Conservation (phyloP, 495 filamentous ascomycete species). For the Penicillium turbatum region DNA sequence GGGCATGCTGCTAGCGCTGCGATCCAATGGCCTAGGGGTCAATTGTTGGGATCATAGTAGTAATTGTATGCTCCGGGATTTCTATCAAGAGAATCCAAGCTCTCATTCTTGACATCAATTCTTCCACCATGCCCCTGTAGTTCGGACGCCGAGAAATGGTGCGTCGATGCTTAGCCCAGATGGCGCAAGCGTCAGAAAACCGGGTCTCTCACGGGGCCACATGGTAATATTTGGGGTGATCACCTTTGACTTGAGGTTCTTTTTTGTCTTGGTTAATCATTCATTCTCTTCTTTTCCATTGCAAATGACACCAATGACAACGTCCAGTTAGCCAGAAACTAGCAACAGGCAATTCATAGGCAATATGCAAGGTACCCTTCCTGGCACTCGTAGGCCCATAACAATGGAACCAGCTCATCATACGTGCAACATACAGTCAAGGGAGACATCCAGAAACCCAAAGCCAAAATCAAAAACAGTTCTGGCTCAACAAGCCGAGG, state of each 20-base stretch:
- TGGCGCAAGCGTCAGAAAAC: conserved; percentile 1
- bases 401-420: neutral
- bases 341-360: neutral
- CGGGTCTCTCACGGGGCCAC: neutral
- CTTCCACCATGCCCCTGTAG: neutral
- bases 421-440: neutral
- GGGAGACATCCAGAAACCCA: neutral
- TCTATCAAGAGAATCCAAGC: neutral
- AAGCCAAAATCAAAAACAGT: neutral
- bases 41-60: neutral
- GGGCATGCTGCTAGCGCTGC: neutral
- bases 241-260: neutral
- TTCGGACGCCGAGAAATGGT: neutral
- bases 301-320: too few relatives aligned
- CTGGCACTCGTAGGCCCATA: neutral
- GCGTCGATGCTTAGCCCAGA: neutral
- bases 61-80: neutral
- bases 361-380: conserved; percentile 14
- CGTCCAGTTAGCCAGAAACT: neutral
- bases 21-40: neutral
- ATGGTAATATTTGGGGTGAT: neutral
- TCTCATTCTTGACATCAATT: neutral
- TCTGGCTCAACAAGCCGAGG: conserved; percentile 14
- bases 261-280: neutral
- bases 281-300: neutral